Percentiles rank a stretch among this genome's conserved stretches.
phyloP scores from a whole-genome alignment of 1,139 yeast genomes.

The Debaryomyces robertsiae region DNA sequence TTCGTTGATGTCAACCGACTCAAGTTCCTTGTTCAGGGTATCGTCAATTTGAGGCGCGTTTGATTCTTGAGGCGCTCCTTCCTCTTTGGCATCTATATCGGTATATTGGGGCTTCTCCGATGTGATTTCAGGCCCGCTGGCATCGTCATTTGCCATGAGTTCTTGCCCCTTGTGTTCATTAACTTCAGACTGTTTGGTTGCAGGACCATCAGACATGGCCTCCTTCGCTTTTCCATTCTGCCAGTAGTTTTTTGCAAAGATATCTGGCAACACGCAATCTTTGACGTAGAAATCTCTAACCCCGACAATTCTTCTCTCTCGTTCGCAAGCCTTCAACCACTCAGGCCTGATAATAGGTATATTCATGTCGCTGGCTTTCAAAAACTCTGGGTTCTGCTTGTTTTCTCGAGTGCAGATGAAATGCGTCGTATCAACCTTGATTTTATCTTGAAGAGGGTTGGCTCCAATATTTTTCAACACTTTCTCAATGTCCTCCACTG shows the following conservation, averaged over 20 bases:
- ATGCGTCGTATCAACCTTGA: slow-evolving; percentile 92
- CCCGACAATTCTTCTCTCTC: slow-evolving; percentile 87
- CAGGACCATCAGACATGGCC: too few relatives aligned
- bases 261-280: slow-evolving; percentile 52
- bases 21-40: slow-evolving; percentile 3
- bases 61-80: neutral
- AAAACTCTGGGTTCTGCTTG: slow-evolving; percentile 60
- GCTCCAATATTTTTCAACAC: slow-evolving; percentile 80
- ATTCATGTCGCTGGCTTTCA: slow-evolving; percentile 81
- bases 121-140: slow-evolving; percentile 7
- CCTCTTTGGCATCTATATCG: slow-evolving; percentile 12
- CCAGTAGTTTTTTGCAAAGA: slow-evolving; percentile 50
- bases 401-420: slow-evolving; percentile 75
- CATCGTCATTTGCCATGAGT: slow-evolving; percentile 1
- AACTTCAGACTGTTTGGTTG: slow-evolving; percentile 7
- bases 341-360: slow-evolving; percentile 96
- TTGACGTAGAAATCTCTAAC: slow-evolving; percentile 80
- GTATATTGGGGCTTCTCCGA: slow-evolving; percentile 16
- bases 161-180: slow-evolving; percentile 8
- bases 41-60: neutral
- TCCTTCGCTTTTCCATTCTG: slow-evolving; percentile 13
- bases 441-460: slow-evolving; percentile 66
- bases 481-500: slow-evolving; percentile 61
- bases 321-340: slow-evolving; percentile 93
- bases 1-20: slow-evolving; percentile 7